These are phyloP conservation scores for Dioszegia crocea DNA, from an alignment of 768 basidiomycete genomes.

Conservation along the genomic window DNA sequence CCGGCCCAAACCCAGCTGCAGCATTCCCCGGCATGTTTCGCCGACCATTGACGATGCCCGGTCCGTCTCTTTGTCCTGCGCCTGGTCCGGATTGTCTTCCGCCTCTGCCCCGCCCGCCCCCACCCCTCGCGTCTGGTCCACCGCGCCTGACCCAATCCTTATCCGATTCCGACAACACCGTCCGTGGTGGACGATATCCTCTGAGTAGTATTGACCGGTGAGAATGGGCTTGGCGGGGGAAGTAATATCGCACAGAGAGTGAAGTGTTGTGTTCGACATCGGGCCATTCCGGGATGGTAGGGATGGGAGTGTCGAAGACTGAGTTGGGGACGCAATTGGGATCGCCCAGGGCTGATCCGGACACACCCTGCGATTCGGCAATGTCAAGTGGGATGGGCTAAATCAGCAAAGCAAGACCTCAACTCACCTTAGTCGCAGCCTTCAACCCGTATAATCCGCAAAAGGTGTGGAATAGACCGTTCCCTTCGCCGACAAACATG, in stretches of 20 bases:
- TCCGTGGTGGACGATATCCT: conserved; percentile 61
- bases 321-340: conserved; percentile 87
- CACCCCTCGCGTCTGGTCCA: conserved; percentile 34
- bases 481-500: conserved; percentile 76
- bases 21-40: conserved; percentile 1
- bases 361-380: conserved; percentile 69
- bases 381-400: conserved; percentile 73
- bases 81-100: conserved; percentile 20
- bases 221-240: conserved; percentile 78
- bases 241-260: conserved; percentile 78
- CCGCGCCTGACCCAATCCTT: conserved; percentile 62
- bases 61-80: conserved; percentile 18
- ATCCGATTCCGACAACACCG: conserved; percentile 65
- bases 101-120: conserved; percentile 32
- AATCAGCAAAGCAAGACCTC: too few relatives aligned
- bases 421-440: conserved; percentile 68
- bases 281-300: conserved; percentile 56
- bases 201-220: conserved; percentile 80
- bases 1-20: conserved; percentile 13
- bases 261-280: conserved; percentile 86
- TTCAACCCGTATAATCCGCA: conserved; percentile 87
- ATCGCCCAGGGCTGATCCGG: conserved; percentile 73
- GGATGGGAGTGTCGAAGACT: conserved; percentile 74
- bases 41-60: conserved; percentile 21
- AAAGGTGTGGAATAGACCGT: conserved; percentile 79